phyloP scores from a whole-genome alignment of 2,329 filamentous ascomycete genomes.

The Chrysoporthe austroafricana region DNA sequence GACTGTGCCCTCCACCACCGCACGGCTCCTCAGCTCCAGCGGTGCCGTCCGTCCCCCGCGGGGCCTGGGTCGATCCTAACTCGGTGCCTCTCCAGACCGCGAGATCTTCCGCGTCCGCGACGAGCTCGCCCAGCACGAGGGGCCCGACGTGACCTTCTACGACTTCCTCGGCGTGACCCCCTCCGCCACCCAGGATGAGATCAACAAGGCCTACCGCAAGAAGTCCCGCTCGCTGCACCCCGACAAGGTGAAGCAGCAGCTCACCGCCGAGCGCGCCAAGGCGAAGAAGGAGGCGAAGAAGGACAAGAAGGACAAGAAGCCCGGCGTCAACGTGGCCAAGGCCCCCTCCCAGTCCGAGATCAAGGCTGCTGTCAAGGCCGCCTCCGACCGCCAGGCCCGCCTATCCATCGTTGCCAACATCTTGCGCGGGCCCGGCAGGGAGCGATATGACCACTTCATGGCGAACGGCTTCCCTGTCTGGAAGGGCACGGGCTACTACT shows the following conservation, averaged over 20 bases:
- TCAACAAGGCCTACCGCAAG: conserved; percentile 93
- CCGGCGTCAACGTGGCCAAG: conserved; percentile 69
- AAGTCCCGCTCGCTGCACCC: conserved; percentile 83
- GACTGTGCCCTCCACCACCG: not conserved
- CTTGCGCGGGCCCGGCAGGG: conserved; percentile 77
- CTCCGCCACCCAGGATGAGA: conserved; percentile 79
- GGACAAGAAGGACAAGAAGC: conserved; percentile 56
- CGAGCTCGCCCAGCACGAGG: conserved; percentile 78
- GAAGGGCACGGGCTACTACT: conserved; percentile 99
- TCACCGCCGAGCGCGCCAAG: conserved; percentile 70
- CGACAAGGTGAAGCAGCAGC: conserved; percentile 90
- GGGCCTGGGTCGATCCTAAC: conserved; percentile 3
- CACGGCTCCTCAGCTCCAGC: conserved; percentile 18
- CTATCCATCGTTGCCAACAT: conserved; percentile 85
- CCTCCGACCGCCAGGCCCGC: conserved; percentile 80
- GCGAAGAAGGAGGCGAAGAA: conserved; percentile 52
- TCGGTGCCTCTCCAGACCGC: conserved; percentile 65
- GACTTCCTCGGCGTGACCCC: conserved; percentile 81
- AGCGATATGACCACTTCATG: conserved; percentile 94
- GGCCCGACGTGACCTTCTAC: conserved; percentile 86
- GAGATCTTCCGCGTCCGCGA: conserved; percentile 97
- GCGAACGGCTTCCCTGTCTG: conserved; percentile 91
- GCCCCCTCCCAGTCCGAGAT: conserved; percentile 75
- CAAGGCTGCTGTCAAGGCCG: conserved; percentile 77
- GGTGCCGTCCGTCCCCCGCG: not conserved